Evolutionary conservation across 1,139 yeast species (phyloP).

Genomic region (Geotrichum klebahnii): DNA sequence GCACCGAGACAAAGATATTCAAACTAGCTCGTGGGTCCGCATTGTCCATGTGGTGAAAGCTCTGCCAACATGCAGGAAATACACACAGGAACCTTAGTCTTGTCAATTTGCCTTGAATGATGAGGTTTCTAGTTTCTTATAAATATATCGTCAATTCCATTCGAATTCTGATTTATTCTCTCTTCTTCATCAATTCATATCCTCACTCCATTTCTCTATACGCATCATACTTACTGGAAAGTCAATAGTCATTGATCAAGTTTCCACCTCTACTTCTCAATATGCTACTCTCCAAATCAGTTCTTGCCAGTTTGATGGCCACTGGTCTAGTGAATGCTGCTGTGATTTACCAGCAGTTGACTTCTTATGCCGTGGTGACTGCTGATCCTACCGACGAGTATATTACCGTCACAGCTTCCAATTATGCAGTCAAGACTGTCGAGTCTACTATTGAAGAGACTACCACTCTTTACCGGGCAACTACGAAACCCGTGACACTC

Average conservation of each 20-base stretch:
- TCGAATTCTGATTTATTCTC: neutral
- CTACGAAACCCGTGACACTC: constrained; percentile 31
- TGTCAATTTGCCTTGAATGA: neutral
- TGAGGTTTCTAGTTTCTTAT: neutral
- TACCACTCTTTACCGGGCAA: constrained; percentile 33
- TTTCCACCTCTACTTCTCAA: neutral
- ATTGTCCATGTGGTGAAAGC: neutral
- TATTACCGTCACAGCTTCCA: constrained; percentile 29
- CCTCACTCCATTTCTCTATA: neutral
- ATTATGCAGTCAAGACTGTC: constrained; percentile 26
- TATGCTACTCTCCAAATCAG: constrained; percentile 14
- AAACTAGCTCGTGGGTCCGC: constrained; percentile 1
- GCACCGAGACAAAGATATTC: neutral
- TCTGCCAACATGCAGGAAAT: neutral
- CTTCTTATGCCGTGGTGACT: constrained; percentile 24
- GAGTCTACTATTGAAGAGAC: constrained; percentile 33
- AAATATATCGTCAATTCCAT: neutral
- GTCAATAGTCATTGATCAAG: too few relatives aligned
- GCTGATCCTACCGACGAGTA: constrained; percentile 25
- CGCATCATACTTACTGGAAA: too few relatives aligned
- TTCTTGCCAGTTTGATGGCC: constrained; percentile 17
- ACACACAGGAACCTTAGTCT: neutral
- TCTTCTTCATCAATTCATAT: neutral
- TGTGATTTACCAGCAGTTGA: constrained; percentile 25
- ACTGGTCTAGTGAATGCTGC: constrained; percentile 22